Base-by-base conservation (phyloP, 2,329 filamentous ascomycete genomes). In the Hymenotorrendiella dingleyae region DNA sequence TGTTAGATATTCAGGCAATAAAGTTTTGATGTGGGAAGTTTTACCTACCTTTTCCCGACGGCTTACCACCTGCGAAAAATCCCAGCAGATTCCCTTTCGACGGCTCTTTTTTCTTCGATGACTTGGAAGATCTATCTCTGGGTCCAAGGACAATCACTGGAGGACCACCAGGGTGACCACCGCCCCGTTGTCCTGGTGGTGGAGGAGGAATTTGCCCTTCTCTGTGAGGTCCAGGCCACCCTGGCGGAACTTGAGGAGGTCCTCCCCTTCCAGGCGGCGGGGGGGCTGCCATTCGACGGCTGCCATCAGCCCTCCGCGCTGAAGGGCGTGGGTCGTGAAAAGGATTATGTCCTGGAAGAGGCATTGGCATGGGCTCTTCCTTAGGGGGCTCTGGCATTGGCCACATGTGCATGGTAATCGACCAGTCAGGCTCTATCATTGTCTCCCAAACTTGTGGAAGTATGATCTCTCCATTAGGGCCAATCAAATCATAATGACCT, bases 391-490 rank as follows among this genome's bases (percentile, higher is more conserved):
- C 74, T 10, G 74, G 73, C 54, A 78, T 71, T 8, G 76, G 76
- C 77, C 76, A 80, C 71, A 80, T 76, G 55, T 77, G 76, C 80
- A 84, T 83, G 3, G 76, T 80, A 48, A 84, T 73, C 32, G 73
- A 67, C 81, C 80, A 85, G 60, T 90, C 86, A 2, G 86, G 86
- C 62, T 91, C 75, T 39, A 93, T 71, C 33, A 87, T 82, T 54
- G 81, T 85, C 53, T 90, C 86, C 86, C 86, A 93, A 11, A 91
- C 78, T 44, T 80, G 73, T 5, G 86, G 84, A 29, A 93, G 76
- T 55, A 93, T 90, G 50, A 91, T 89, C 61, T 93, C 84, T 29
- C 83, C 83, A 54, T 87, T 79, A 4, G 86, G 85, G 0, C 84
- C 86, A 39, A 87, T 74, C 30, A 93, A 68, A 60, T 93, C 86